Conservation (phyloP, 2,329 filamentous ascomycete genomes). For the Xylaria multiplex region DNA sequence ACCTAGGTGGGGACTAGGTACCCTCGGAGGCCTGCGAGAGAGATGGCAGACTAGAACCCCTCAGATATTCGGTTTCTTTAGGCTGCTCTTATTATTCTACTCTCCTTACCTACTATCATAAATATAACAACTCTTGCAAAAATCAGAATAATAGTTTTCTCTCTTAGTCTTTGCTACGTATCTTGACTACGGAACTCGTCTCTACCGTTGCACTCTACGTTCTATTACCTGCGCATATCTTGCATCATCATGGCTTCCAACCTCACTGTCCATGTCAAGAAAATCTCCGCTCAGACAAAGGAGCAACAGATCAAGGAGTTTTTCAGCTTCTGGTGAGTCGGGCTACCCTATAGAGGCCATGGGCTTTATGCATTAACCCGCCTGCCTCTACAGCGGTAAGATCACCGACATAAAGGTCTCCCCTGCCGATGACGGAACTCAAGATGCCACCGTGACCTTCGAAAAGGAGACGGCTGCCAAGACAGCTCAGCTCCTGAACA, state of each 20-base stretch:
- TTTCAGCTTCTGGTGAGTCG: constrained; percentile 89
- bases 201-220: background rate
- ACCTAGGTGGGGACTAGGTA: background rate
- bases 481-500: constrained; percentile 95
- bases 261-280: constrained; percentile 83
- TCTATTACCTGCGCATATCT: background rate
- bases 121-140: background rate
- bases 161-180: too few relatives aligned
- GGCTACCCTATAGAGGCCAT: background rate
- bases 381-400: constrained; percentile 74
- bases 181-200: background rate
- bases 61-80: too few relatives aligned
- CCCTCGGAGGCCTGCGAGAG: constrained; percentile 15
- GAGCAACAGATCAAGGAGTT: constrained; percentile 96
- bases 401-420: constrained; percentile 85
- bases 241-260: constrained; percentile 63
- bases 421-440: constrained; percentile 69
- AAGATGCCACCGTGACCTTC: constrained; percentile 92
- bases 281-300: constrained; percentile 82
- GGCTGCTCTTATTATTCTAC: background rate
- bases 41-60: background rate
- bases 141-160: background rate
- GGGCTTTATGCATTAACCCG: constrained; percentile 13
- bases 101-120: background rate
- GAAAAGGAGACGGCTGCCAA: constrained; percentile 97